Evolutionary conservation across 495 filamentous ascomycete genomes (phyloP).

Genomic region (Trypethelium eluteriae): DNA sequence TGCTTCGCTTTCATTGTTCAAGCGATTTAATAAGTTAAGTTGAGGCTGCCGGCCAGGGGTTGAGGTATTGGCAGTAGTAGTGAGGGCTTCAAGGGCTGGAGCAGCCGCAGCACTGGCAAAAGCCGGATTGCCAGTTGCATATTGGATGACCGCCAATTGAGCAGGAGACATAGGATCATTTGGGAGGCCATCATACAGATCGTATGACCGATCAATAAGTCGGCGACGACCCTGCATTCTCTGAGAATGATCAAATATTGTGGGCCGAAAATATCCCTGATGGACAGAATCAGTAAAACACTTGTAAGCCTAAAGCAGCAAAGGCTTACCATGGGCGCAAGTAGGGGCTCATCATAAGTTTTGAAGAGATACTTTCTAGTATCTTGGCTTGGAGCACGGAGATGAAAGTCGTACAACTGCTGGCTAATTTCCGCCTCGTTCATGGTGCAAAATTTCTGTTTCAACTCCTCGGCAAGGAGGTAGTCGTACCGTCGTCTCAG

Average conservation of each 20-base stretch:
- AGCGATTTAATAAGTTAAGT: conserved; percentile 41
- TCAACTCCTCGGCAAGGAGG: conserved; percentile 86
- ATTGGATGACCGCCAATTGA: conserved; percentile 59
- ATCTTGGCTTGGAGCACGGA: conserved; percentile 77
- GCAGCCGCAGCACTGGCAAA: conserved; percentile 56
- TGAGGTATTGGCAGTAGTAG: conserved; percentile 45
- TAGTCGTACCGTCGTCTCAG: conserved; percentile 85
- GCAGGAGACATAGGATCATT: conserved; percentile 85
- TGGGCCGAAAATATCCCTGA: conserved; percentile 63
- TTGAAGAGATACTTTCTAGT: conserved; percentile 90
- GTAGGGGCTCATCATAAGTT: conserved; percentile 84
- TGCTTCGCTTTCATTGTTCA: conserved; percentile 51
- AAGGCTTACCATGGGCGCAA: conserved; percentile 73
- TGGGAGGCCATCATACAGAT: conserved; percentile 82
- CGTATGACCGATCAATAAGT: conserved; percentile 75
- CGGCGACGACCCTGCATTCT: conserved; percentile 73
- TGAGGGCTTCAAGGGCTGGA: conserved; percentile 21
- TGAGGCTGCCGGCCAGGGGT: conserved; percentile 31
- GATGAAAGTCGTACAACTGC: conserved; percentile 75
- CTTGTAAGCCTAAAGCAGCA: neutral
- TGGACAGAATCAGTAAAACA: neutral
- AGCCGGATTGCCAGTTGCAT: conserved; percentile 38
- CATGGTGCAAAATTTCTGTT: conserved; percentile 81
- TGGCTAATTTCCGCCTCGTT: conserved; percentile 75
- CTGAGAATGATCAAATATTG: conserved; percentile 68